These are phyloP conservation scores for Emmonsia crescens DNA, from an alignment of 2,329 filamentous ascomycete genomes.

Conservation along the genomic window DNA sequence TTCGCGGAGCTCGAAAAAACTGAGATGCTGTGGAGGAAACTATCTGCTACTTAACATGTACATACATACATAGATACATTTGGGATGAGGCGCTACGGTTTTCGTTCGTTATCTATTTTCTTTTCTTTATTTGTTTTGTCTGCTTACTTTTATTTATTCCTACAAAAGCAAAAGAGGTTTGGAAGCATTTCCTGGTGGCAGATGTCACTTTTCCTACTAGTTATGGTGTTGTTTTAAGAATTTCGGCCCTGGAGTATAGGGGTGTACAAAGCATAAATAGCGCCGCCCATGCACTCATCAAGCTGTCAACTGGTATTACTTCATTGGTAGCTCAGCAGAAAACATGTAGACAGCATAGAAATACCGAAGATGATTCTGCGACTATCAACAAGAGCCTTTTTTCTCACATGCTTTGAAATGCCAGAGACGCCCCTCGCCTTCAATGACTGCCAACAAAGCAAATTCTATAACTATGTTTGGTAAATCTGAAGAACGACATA, in stretches of 20 bases:
- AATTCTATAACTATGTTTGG: background rate
- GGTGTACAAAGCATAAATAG: background rate
- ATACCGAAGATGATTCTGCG: background rate
- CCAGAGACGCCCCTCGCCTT: too few relatives aligned
- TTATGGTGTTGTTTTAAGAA: background rate
- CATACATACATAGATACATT: slow-evolving; percentile 2
- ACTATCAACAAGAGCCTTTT: background rate
- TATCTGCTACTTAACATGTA: slow-evolving; percentile 1
- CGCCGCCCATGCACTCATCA: background rate
- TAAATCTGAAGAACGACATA: background rate
- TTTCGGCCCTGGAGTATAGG: background rate
- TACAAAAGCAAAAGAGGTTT: background rate
- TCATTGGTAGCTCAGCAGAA: background rate
- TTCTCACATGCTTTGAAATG: background rate
- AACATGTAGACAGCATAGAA: background rate
- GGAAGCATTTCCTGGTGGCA: background rate
- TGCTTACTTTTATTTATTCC: background rate
- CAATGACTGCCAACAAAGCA: too few relatives aligned
- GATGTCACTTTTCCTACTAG: background rate
- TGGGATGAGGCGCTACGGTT: slow-evolving; percentile 1
- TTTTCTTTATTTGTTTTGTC: background rate
- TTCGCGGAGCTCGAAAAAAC: background rate
- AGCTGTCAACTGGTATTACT: background rate
- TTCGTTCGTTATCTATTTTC: background rate
- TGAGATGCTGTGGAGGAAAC: background rate